These are phyloP conservation scores for Acacia concinna DNA, from an alignment of 331 rosid species.

Conservation along the genomic window DNA sequence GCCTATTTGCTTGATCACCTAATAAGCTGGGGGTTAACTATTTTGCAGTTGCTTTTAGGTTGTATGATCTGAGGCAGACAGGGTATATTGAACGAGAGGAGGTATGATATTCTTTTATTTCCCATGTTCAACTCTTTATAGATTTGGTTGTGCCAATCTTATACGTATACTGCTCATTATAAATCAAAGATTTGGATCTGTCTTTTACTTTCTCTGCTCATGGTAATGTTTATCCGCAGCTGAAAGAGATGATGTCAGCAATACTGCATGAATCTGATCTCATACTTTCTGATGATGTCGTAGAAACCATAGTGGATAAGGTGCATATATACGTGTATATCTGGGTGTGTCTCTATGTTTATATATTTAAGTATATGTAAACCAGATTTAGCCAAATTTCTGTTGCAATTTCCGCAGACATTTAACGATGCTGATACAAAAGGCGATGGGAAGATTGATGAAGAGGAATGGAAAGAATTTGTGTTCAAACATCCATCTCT, in stretches of 20 bases:
- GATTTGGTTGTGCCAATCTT: conserved; percentile 1
- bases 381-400: not conserved
- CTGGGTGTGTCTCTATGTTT: too few relatives aligned
- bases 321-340: conserved; percentile 29
- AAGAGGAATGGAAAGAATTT: conserved; percentile 88
- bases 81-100: conserved; percentile 87
- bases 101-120: conserved; percentile 45
- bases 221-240: conserved; percentile 44
- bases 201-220: conserved; percentile 10
- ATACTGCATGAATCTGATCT: conserved; percentile 83
- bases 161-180: not conserved
- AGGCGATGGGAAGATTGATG: conserved; percentile 84
- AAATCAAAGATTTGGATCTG: not conserved
- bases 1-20: conserved; percentile 5
- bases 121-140: not conserved
- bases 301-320: conserved; percentile 83
- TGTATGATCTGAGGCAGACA: conserved; percentile 80
- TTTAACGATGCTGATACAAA: conserved; percentile 73
- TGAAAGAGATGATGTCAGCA: conserved; percentile 87
- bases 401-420: conserved; percentile 49
- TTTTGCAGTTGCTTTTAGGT: conserved; percentile 81
- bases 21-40: conserved; percentile 28
- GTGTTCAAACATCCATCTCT: conserved; percentile 75
- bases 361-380: too few relatives aligned
- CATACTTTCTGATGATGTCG: conserved; percentile 66